Evolutionary conservation across 1,284 basidiomycete species (phyloP).

Genomic region (Moesziomyces sp.): DNA sequence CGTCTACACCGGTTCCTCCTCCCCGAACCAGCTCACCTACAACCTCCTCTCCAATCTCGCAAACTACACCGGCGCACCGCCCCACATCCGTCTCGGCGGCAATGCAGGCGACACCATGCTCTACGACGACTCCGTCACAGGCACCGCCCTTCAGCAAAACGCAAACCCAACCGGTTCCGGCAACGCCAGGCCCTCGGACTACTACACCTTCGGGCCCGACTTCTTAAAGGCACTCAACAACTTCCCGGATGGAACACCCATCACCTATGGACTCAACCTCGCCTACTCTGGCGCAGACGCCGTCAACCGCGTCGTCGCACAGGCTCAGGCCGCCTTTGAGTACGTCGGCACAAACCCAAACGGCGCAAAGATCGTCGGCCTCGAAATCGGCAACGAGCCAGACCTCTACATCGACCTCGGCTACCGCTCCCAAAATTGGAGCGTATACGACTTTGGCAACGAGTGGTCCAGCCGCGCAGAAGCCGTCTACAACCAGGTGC

Average conservation of each 20-base stretch:
- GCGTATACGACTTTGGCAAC: conserved; percentile 35
- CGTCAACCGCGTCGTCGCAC: conserved; percentile 28
- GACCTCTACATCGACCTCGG: conserved; percentile 52
- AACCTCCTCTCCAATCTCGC: conserved; percentile 53
- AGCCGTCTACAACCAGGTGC: conserved; percentile 41
- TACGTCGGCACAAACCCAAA: conserved; percentile 19
- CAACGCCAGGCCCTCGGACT: conserved; percentile 23
- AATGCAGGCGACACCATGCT: conserved; percentile 55
- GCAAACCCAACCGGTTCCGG: conserved; percentile 31
- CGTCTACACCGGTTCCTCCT: conserved; percentile 44
- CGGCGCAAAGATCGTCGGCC: conserved; percentile 45
- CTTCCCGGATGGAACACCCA: conserved; percentile 46
- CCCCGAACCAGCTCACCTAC: conserved; percentile 48
- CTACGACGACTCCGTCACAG: conserved; percentile 26
- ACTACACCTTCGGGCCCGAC: conserved; percentile 38
- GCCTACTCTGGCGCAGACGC: conserved; percentile 47
- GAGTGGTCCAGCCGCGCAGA: conserved; percentile 47
- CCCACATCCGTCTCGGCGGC: conserved; percentile 54
- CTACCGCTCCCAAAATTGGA: conserved; percentile 41
- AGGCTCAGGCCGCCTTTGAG: conserved; percentile 40
- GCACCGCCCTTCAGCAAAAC: conserved; percentile 27
- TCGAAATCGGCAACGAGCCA: conserved; percentile 60
- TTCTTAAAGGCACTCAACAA: conserved; percentile 45
- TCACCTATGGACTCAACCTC: conserved; percentile 58
- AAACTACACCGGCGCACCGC: conserved; percentile 53